Percentiles rank a stretch among this genome's conserved stretches.
Conservation (phyloP, 164 flowering plant species). For the Cinnamomum chago region DNA sequence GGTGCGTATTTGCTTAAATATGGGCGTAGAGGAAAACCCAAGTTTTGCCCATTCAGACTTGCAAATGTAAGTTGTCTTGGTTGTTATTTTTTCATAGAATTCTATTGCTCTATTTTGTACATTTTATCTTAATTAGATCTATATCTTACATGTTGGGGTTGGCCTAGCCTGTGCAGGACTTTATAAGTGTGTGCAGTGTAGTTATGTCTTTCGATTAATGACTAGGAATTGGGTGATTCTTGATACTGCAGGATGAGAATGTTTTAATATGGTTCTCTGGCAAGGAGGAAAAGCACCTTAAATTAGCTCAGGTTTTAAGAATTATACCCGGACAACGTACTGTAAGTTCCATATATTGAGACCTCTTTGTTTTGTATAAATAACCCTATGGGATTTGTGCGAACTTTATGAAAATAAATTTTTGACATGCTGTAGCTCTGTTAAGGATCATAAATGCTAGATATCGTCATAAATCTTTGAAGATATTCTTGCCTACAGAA, state of each 20-base stretch:
- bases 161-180: neutral
- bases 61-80: slow-evolving; percentile 64
- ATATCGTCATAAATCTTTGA: neutral
- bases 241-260: slow-evolving; percentile 67
- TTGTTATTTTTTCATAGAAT: too few relatives aligned
- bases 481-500: neutral
- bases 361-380: too few relatives aligned
- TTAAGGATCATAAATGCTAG: too few relatives aligned
- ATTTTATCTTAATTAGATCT: neutral
- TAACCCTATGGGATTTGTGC: too few relatives aligned
- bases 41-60: slow-evolving; percentile 90
- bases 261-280: slow-evolving; percentile 80
- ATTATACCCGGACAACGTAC: slow-evolving; percentile 95
- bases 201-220: neutral
- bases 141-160: neutral
- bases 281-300: slow-evolving; percentile 77
- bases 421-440: too few relatives aligned
- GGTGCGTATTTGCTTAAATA: slow-evolving; percentile 90
- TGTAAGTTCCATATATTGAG: slow-evolving; percentile 44
- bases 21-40: slow-evolving; percentile 97
- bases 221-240: neutral
- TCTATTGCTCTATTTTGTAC: neutral
- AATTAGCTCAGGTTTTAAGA: slow-evolving; percentile 64
- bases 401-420: too few relatives aligned
- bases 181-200: too few relatives aligned